These are phyloP conservation scores for Castanea crenata DNA, from an alignment of 306 rosid genomes.

Conservation along the genomic window DNA sequence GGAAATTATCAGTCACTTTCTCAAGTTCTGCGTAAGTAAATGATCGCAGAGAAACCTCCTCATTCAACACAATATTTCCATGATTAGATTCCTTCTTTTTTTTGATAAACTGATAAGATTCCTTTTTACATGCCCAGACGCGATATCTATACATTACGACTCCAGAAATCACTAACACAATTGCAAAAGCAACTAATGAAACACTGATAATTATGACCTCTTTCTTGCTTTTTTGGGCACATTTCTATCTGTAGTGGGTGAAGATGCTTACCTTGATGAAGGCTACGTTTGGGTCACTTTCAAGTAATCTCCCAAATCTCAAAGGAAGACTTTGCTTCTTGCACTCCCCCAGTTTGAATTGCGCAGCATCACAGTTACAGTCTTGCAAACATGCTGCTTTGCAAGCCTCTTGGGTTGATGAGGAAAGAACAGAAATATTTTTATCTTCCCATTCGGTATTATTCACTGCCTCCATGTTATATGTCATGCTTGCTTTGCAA, in stretches of 20 bases:
- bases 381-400: neutral
- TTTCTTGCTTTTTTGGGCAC: neutral
- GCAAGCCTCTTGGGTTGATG: neutral
- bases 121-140: neutral
- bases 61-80: slow-evolving; percentile 2
- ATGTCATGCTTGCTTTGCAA: neutral
- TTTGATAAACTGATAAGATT: too few relatives aligned
- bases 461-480: neutral
- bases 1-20: slow-evolving; percentile 17
- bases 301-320: neutral
- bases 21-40: neutral
- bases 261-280: slow-evolving; percentile 16
- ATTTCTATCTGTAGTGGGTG: neutral
- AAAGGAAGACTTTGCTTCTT: slow-evolving; percentile 26
- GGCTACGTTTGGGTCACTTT: neutral
- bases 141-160: neutral
- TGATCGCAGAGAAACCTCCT: neutral
- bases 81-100: neutral
- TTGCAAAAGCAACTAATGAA: neutral
- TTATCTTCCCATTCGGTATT: neutral
- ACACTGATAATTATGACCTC: slow-evolving; percentile 7
- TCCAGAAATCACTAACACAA: neutral
- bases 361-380: neutral
- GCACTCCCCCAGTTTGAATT: slow-evolving; percentile 1
- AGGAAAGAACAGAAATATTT: neutral